A percentile compares a stretch with the other conserved stretches of the same genome.
Conservation (phyloP, 768 basidiomycete genomes). For the Boletus huronensis region DNA sequence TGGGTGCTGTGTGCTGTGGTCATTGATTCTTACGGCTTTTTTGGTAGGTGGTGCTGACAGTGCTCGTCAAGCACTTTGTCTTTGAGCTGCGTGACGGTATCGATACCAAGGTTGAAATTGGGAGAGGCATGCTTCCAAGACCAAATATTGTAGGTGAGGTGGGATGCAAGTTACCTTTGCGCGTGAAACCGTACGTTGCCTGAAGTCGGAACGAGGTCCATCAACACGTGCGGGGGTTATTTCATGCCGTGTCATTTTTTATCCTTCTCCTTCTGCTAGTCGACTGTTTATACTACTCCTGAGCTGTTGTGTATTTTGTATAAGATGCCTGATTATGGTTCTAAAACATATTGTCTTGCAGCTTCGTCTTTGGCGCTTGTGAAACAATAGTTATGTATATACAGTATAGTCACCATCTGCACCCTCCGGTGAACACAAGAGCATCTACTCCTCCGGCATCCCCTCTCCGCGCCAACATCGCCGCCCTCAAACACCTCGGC, state of each 20-base stretch:
- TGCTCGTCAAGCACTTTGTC: background rate
- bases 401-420: too few relatives aligned
- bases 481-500: too few relatives aligned
- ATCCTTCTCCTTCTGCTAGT: too few relatives aligned
- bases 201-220: background rate
- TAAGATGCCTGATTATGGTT: too few relatives aligned
- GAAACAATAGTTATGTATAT: too few relatives aligned
- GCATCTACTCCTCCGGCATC: too few relatives aligned
- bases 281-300: too few relatives aligned
- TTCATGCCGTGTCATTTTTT: too few relatives aligned
- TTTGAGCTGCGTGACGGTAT: background rate
- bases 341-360: background rate
- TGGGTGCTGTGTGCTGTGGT: background rate
- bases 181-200: background rate
- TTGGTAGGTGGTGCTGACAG: background rate
- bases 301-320: too few relatives aligned
- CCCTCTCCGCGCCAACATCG: too few relatives aligned
- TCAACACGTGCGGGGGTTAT: background rate
- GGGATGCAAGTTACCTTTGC: background rate
- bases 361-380: too few relatives aligned
- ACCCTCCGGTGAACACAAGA: too few relatives aligned
- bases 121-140: background rate
- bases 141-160: background rate
- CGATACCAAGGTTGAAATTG: background rate
- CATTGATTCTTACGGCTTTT: background rate